phyloP scores from a whole-genome alignment of 129 eudicot genomes.

The Artemisia argyi region DNA sequence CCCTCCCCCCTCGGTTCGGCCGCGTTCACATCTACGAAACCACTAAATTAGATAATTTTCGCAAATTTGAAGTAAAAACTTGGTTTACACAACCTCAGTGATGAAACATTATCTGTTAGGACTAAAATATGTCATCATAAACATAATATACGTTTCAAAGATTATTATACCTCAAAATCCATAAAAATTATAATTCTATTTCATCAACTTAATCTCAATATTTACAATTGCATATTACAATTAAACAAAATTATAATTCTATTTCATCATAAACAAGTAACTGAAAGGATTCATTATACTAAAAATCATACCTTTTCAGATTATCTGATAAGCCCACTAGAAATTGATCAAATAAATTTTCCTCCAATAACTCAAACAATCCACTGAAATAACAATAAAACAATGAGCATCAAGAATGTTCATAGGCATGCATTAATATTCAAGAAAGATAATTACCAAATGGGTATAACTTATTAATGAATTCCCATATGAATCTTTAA shows the following conservation, averaged over 20 bases:
- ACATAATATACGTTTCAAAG: neutral
- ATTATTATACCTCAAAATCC: no score
- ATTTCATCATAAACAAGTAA: no score
- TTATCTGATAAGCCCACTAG: constrained; percentile 24
- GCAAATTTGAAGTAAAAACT: neutral
- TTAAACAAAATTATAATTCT: no score
- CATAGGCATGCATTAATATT: neutral
- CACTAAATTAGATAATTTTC: neutral
- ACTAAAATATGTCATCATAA: neutral
- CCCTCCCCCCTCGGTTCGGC: no score
- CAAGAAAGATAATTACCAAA: constrained; percentile 29
- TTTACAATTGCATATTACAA: neutral
- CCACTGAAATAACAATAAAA: neutral
- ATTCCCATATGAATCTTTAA: constrained; percentile 27
- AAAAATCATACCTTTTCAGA: constrained; percentile 34
- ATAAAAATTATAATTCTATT: no score
- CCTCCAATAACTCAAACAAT: constrained; percentile 12
- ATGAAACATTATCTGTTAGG: neutral
- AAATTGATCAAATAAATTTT: constrained; percentile 23
- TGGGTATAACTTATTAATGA: constrained; percentile 19
- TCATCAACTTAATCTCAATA: no score
- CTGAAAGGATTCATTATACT: neutral
- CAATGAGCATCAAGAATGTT: constrained; percentile 21
- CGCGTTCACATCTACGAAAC: neutral
- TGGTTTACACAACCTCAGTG: neutral